These are phyloP conservation scores for Botrytis porri DNA, from an alignment of 2,329 filamentous ascomycete genomes.

Conservation along the genomic window DNA sequence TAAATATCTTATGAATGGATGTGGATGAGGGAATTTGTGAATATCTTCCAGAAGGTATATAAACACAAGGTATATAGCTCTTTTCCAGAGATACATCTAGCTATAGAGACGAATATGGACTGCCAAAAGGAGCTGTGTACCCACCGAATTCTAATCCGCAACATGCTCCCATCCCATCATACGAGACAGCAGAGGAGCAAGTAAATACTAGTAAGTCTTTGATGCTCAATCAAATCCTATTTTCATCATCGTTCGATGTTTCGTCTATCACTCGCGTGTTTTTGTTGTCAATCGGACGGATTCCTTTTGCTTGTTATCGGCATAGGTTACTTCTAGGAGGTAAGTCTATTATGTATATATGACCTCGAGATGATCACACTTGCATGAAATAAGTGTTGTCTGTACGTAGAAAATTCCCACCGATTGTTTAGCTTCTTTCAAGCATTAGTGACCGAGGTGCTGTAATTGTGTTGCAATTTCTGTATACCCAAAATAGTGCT, in stretches of 20 bases:
- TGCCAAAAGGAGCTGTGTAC: not conserved
- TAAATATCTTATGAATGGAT: no score
- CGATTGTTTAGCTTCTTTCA: fast-evolving
- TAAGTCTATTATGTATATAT: not conserved
- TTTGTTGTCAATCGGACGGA: not conserved
- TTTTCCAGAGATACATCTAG: not conserved
- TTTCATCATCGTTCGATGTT: not conserved
- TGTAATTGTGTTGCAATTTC: not conserved
- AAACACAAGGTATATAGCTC: not conserved
- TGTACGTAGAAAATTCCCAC: not conserved
- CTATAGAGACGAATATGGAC: fast-evolving
- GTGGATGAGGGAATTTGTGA: no score
- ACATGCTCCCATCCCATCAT: not conserved
- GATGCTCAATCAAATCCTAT: not conserved
- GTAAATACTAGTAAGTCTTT: fast-evolving
- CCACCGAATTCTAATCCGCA: fast-evolving
- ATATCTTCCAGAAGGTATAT: not conserved
- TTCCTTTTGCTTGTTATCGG: not conserved
- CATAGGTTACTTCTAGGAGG: not conserved
- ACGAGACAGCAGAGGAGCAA: not conserved
- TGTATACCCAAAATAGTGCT: not conserved
- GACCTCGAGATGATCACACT: no score
- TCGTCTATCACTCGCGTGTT: not conserved
- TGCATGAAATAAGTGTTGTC: not conserved
- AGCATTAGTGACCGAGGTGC: not conserved